A percentile compares a stretch with the other conserved stretches of the same genome.
phyloP scores from a whole-genome alignment of 164 flowering plant species.

The Taxillus chinensis region DNA sequence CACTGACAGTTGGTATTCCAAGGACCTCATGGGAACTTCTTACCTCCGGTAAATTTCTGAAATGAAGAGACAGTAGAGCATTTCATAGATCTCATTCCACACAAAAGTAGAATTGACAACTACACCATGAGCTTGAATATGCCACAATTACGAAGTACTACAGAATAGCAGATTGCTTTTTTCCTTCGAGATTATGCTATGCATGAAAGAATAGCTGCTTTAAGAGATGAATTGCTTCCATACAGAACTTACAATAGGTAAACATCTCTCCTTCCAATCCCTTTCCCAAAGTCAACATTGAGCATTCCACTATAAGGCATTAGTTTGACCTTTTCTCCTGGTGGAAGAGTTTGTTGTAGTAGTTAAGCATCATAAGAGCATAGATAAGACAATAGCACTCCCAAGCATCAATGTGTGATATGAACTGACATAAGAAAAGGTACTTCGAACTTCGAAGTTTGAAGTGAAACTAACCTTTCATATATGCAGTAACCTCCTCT shows the following conservation, averaged over 20 bases:
- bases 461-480: conserved; percentile 46
- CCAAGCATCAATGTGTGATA: neutral
- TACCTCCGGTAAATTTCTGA: conserved; percentile 94
- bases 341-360: conserved; percentile 7
- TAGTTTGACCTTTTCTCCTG: conserved; percentile 74
- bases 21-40: conserved; percentile 70
- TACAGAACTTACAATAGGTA: conserved; percentile 75
- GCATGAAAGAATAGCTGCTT: neutral
- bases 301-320: conserved; percentile 89
- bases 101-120: no score
- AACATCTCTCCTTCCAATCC: conserved; percentile 80
- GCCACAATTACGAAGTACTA: neutral
- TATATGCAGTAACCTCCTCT: conserved; percentile 89
- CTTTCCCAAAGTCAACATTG: conserved; percentile 86
- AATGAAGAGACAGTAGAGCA: conserved; percentile 7
- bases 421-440: neutral
- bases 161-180: neutral
- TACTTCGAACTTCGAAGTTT: neutral
- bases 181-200: neutral
- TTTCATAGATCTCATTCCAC: no score
- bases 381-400: no score
- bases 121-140: neutral
- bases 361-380: conserved; percentile 5
- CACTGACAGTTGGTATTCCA: conserved; percentile 88
- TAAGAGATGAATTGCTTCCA: conserved; percentile 1